Conservation (phyloP, 768 basidiomycete species). For the Coprinellus aureogranulatus region DNA sequence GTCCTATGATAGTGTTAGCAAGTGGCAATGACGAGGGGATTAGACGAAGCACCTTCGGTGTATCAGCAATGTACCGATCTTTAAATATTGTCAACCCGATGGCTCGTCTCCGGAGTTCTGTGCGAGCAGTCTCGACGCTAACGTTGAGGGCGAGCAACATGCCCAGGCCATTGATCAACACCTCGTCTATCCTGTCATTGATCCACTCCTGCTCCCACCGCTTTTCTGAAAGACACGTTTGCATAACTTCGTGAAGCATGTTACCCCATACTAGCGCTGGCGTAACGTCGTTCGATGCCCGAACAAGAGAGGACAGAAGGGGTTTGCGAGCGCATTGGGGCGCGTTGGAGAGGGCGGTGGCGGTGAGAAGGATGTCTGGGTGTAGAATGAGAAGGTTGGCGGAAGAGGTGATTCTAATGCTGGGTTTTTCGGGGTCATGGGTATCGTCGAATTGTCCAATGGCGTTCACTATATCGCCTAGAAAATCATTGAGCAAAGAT, state of each 20-base stretch:
- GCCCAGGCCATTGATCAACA: conserved; percentile 50
- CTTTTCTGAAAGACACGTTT: conserved; percentile 62
- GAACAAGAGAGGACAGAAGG: conserved; percentile 66
- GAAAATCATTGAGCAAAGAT: too few relatives aligned
- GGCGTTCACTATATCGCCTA: conserved; percentile 81
- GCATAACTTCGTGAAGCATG: conserved; percentile 89
- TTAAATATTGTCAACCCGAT: conserved; percentile 65
- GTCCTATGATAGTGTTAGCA: conserved; percentile 36
- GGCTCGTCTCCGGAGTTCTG: conserved; percentile 38
- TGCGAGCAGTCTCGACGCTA: conserved; percentile 29
- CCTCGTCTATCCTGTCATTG: conserved; percentile 55
- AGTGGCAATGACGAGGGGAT: background rate
- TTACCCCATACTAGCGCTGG: conserved; percentile 87
- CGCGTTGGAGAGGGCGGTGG: conserved; percentile 83
- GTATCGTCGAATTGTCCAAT: conserved; percentile 45
- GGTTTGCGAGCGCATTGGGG: conserved; percentile 84
- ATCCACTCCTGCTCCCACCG: conserved; percentile 67
- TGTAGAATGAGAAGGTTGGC: conserved; percentile 80
- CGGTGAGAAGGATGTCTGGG: conserved; percentile 88
- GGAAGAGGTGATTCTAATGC: conserved; percentile 59
- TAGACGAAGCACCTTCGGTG: conserved; percentile 54
- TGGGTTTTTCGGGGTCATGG: conserved; percentile 28
- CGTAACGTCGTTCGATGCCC: conserved; percentile 55
- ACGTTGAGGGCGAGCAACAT: conserved; percentile 63
- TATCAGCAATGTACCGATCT: conserved; percentile 58